These are phyloP conservation scores for Nakazawaea sp. DNA, from an alignment of 805 yeast genomes.

Conservation along the genomic window DNA sequence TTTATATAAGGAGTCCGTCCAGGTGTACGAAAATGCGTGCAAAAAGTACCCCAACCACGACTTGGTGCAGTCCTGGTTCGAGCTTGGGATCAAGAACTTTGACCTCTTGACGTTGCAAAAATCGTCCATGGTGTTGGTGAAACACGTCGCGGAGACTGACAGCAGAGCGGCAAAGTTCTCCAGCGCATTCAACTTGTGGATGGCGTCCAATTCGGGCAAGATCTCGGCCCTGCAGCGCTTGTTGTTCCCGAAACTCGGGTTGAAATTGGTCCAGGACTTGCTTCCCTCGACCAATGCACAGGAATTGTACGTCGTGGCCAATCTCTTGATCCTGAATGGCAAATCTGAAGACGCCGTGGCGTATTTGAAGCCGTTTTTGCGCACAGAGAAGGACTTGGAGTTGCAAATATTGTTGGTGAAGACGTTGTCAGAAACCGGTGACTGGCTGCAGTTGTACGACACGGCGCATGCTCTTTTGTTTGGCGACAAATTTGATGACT, in stretches of 20 bases:
- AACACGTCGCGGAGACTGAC: conserved; percentile 20
- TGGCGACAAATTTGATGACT: conserved; percentile 59
- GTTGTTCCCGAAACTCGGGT: conserved; percentile 55
- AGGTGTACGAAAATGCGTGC: conserved; percentile 50
- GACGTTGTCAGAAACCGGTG: conserved; percentile 31
- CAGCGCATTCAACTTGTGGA: conserved; percentile 49
- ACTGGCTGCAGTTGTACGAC: conserved; percentile 37
- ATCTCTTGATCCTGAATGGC: conserved; percentile 33
- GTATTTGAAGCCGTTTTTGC: conserved; percentile 23
- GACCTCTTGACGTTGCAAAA: conserved; percentile 50
- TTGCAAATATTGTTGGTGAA: conserved; percentile 49
- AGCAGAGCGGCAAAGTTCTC: conserved; percentile 36
- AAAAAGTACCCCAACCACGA: conserved; percentile 48
- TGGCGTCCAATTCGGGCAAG: conserved; percentile 27
- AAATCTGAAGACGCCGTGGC: conserved; percentile 28
- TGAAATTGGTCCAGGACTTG: conserved; percentile 44
- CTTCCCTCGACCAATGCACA: conserved; percentile 53
- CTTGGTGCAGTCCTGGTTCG: conserved; percentile 51
- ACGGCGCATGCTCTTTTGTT: conserved; percentile 35
- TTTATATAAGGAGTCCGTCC: conserved; percentile 31
- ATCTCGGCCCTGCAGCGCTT: conserved; percentile 36
- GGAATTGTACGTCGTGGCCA: conserved; percentile 55
- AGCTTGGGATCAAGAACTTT: conserved; percentile 35
- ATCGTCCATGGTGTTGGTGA: conserved; percentile 38
- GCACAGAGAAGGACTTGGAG: conserved; percentile 49